A percentile compares a stretch with the other conserved stretches of the same genome.
Conservation (phyloP, 495 filamentous ascomycete genomes). For the Lasiosphaeria hispida region DNA sequence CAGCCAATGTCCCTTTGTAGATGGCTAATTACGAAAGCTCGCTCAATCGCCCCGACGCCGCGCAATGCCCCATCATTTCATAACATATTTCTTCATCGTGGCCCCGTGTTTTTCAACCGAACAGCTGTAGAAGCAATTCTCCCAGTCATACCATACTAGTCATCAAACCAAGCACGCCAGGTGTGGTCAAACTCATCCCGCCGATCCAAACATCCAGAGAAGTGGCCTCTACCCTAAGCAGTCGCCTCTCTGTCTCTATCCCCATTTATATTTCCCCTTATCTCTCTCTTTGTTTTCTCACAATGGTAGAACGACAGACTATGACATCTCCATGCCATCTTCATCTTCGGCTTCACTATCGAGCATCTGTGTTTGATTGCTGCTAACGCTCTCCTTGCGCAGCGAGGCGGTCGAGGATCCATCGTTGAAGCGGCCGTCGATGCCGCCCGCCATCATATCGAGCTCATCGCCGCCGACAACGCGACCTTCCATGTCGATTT, state of each 20-base stretch:
- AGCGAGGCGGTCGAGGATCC: constrained; percentile 48
- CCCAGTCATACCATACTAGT: background rate
- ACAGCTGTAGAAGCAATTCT: too few species aligned
- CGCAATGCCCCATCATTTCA: constrained; percentile 7
- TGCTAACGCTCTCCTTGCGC: constrained; percentile 57
- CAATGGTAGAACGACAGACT: background rate
- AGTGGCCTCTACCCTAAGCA: background rate
- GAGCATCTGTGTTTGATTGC: constrained; percentile 53
- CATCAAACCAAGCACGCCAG: background rate
- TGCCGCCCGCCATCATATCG: constrained; percentile 66
- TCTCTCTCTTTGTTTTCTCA: too few species aligned
- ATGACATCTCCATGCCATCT: constrained; percentile 56
- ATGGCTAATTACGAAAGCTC: too few species aligned
- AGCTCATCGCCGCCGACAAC: constrained; percentile 81
- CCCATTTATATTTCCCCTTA: too few species aligned
- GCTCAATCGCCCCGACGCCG: background rate
- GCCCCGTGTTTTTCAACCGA: background rate
- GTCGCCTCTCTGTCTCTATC: too few species aligned
- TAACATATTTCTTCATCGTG: background rate
- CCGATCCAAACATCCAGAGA: background rate
- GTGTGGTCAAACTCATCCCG: background rate
- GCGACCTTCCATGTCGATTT: constrained; percentile 85
- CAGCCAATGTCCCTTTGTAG: background rate
- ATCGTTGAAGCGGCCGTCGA: constrained; percentile 54
- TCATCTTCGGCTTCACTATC: constrained; percentile 70